phyloP scores from a whole-genome alignment of 2,329 filamentous ascomycete species.

The Eutypa lata region DNA sequence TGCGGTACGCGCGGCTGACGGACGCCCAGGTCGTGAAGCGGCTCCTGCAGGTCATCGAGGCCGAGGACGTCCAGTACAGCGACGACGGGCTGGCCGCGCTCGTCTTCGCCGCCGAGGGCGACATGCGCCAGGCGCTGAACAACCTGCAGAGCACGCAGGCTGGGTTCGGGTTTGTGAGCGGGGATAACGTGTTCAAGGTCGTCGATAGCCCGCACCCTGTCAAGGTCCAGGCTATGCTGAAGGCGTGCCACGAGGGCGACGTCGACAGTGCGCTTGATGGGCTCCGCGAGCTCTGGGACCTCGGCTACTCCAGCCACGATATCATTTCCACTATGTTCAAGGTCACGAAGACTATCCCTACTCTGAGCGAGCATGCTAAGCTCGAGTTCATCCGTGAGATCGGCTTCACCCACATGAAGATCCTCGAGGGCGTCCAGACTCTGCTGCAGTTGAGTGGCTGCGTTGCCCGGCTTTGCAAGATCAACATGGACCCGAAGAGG shows the following conservation, averaged over 20 bases:
- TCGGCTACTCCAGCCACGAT: constrained; percentile 98
- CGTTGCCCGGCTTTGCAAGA: constrained; percentile 83
- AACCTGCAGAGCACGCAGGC: constrained; percentile 91
- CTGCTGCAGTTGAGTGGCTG: constrained; percentile 91
- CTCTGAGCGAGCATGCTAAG: constrained; percentile 89
- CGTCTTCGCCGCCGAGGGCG: constrained; percentile 94
- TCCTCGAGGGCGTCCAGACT: constrained; percentile 95
- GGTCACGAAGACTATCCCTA: constrained; percentile 93
- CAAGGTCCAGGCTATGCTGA: constrained; percentile 98
- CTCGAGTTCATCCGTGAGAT: constrained; percentile 98
- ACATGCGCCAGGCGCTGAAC: constrained; percentile 99
- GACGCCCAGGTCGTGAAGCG: constrained; percentile 91
- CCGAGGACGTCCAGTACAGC: constrained; percentile 84
- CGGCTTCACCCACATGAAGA: constrained; percentile 98
- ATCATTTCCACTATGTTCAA: constrained; percentile 99
- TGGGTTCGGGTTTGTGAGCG: constrained; percentile 94
- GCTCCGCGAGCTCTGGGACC: constrained; percentile 85
- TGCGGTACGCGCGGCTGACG: constrained; percentile 88
- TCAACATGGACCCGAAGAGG: constrained; percentile 91
- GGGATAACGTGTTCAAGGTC: constrained; percentile 96
- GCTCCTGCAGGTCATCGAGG: constrained; percentile 86
- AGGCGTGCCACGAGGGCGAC: constrained; percentile 90
- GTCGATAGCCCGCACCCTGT: constrained; percentile 96
- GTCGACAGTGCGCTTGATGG: constrained; percentile 83
- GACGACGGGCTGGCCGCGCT: constrained; percentile 95